phyloP scores from a whole-genome alignment of 257 asterid species.

The Solanum bukasovii region DNA sequence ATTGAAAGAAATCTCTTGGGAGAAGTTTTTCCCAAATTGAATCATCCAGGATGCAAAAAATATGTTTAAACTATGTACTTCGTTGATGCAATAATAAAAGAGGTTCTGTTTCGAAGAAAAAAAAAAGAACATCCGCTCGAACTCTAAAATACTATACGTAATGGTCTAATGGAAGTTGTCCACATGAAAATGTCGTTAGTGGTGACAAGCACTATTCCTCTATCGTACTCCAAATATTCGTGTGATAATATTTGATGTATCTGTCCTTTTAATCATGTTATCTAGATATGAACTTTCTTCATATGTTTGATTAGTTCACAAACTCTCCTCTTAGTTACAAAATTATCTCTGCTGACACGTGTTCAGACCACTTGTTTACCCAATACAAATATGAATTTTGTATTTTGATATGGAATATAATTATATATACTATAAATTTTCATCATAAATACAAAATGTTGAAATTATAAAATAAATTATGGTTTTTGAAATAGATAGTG shows the following conservation, averaged over 20 bases:
- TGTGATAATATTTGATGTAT: background rate
- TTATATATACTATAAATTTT: background rate
- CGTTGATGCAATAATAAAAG: too few species aligned
- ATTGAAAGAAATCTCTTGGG: too few species aligned
- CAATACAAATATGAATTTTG: background rate
- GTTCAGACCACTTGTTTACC: background rate
- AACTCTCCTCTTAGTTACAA: background rate
- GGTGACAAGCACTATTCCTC: background rate
- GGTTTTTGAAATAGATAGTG: background rate
- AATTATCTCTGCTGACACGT: background rate
- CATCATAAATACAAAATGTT: background rate
- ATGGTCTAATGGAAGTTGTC: background rate
- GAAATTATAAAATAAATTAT: background rate
- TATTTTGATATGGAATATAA: background rate
- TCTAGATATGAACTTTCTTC: background rate
- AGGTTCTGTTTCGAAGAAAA: too few species aligned
- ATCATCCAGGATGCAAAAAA: too few species aligned
- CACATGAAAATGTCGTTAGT: background rate
- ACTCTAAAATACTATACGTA: background rate
- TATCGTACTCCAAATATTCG: too few species aligned
- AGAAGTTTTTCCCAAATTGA: too few species aligned
- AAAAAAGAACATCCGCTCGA: background rate
- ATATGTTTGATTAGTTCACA: background rate
- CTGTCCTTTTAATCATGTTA: background rate
- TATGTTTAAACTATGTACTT: too few species aligned